These are phyloP conservation scores for Gnomoniopsis smithogilvyi DNA, from an alignment of 2,329 filamentous ascomycete genomes.

Conservation along the genomic window DNA sequence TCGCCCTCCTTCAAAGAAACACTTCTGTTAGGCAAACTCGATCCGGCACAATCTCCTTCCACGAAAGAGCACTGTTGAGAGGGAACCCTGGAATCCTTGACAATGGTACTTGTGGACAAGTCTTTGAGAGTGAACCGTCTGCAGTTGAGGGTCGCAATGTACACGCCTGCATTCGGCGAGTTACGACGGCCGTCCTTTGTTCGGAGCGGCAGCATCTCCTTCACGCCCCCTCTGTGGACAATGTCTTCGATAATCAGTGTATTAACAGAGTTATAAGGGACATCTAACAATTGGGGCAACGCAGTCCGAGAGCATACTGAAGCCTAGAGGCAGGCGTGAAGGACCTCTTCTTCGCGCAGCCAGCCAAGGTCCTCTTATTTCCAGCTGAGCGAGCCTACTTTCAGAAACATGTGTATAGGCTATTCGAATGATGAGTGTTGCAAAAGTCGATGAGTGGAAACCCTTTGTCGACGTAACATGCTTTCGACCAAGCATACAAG, in stretches of 20 bases:
- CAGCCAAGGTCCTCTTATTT: too few species aligned
- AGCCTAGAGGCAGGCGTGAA: too few species aligned
- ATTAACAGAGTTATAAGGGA: too few species aligned
- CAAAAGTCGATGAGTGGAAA: too few species aligned
- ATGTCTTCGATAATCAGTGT: background rate
- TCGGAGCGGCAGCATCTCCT: background rate
- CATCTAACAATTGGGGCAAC: too few species aligned
- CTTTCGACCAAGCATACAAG: too few species aligned
- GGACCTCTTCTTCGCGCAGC: too few species aligned
- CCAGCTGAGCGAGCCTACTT: too few species aligned
- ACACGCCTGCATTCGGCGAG: background rate
- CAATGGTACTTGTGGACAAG: background rate
- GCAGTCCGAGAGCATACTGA: too few species aligned
- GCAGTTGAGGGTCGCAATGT: background rate
- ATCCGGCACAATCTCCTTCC: background rate
- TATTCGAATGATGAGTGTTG: too few species aligned
- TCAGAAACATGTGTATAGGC: too few species aligned
- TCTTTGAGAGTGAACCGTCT: background rate
- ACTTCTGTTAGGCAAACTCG: background rate
- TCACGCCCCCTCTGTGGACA: background rate
- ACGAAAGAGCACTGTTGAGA: background rate
- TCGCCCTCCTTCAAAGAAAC: background rate
- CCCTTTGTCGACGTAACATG: too few species aligned
- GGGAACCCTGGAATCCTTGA: background rate
- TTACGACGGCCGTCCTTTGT: background rate